These are phyloP conservation scores for Pisolithus thermaeus DNA, from an alignment of 1,284 basidiomycete genomes.

Conservation along the genomic window DNA sequence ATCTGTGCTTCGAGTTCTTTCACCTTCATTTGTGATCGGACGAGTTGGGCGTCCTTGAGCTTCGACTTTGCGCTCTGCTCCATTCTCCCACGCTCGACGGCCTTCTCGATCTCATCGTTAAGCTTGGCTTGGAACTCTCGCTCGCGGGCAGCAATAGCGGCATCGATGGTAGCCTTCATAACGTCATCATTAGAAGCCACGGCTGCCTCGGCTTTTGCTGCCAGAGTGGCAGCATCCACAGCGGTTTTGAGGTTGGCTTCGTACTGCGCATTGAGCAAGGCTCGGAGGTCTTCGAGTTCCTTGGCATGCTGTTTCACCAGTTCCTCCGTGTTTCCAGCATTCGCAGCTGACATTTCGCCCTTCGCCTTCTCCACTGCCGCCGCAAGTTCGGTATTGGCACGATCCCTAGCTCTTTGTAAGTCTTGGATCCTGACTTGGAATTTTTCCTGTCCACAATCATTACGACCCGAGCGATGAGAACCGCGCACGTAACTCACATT, in stretches of 20 bases:
- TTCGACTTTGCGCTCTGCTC: constrained; percentile 50
- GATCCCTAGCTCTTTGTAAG: constrained; percentile 32
- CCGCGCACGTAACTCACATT: constrained; percentile 24
- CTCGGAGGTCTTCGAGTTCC: constrained; percentile 51
- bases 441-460: constrained; percentile 36
- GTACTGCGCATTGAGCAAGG: constrained; percentile 47
- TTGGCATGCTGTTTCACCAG: constrained; percentile 47
- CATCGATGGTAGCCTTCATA: constrained; percentile 39
- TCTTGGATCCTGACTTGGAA: constrained; percentile 36
- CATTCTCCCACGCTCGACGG: not conserved
- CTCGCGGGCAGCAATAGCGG: constrained; percentile 47
- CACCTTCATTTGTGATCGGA: constrained; percentile 49
- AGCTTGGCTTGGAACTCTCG: constrained; percentile 13
- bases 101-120: not conserved
- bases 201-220: constrained; percentile 34
- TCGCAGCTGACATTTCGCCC: constrained; percentile 31
- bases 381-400: constrained; percentile 35
- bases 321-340: constrained; percentile 32
- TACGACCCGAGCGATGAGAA: not conserved
- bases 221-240: constrained; percentile 42
- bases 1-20: constrained; percentile 65
- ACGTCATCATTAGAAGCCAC: constrained; percentile 27
- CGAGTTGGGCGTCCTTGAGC: constrained; percentile 63
- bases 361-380: constrained; percentile 53
- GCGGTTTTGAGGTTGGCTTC: constrained; percentile 51